Conservation (phyloP, 768 basidiomycete genomes). For the Mrakia frigida region DNA sequence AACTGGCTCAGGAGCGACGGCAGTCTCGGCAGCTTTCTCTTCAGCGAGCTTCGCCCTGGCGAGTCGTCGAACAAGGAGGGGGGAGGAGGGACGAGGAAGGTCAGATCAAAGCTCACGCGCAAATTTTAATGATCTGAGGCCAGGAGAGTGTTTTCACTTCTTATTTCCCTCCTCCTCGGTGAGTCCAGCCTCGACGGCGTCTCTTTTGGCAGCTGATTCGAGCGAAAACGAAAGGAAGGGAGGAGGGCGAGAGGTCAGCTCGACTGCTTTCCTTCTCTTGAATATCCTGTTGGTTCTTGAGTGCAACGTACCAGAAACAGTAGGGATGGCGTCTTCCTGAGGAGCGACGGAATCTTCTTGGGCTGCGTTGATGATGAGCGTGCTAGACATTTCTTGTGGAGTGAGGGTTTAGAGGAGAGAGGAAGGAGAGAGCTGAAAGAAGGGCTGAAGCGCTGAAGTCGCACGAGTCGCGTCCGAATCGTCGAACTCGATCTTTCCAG, state of each 20-base stretch:
- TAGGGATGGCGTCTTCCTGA: neutral
- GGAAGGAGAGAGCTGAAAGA: neutral
- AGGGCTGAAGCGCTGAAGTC: neutral
- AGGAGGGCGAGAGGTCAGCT: neutral
- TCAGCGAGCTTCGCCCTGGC: neutral
- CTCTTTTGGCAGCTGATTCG: slow-evolving; percentile 7
- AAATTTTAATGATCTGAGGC: neutral
- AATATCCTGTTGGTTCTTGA: neutral
- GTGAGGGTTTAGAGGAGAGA: neutral
- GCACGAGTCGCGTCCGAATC: too few species aligned
- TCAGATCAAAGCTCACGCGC: neutral
- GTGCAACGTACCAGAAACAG: neutral
- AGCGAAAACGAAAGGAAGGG: neutral
- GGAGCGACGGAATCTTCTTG: slow-evolving; percentile 12
- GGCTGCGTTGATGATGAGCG: neutral
- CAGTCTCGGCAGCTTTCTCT: neutral
- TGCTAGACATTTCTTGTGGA: neutral
- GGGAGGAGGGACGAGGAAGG: neutral
- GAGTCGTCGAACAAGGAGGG: neutral
- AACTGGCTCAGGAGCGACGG: slow-evolving; percentile 2
- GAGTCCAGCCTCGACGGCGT: neutral
- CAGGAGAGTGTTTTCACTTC: neutral
- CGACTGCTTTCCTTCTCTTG: neutral
- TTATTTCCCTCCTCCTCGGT: neutral
- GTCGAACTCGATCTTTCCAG: too few species aligned